Evolutionary conservation across 139 green algal genomes (phyloP), one percentile per base, ranked within the genome.

Genomic region (Tetratostichococcus sp.): DNA sequence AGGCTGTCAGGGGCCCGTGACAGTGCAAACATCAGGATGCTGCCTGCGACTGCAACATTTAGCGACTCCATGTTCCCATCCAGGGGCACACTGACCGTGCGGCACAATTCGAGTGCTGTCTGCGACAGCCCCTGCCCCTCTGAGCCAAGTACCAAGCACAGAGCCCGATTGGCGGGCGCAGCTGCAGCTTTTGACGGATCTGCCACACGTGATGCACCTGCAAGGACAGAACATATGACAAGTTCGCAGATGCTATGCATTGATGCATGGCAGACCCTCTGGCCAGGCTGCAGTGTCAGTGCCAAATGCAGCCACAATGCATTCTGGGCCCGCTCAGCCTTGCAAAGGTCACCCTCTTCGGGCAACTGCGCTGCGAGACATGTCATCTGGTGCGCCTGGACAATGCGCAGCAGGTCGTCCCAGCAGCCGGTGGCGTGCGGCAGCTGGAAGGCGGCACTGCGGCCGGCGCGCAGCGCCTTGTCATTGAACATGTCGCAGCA

Each of bases 401-500:
- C 66, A 0, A 82, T 65, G 31, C 28, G 21, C 71, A 70, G 5
- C 72, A 91, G 73, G 4, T 88, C 68, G 17, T 75, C 65, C 70
- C 79, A 78, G 26, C 25, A 78, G 65, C 71, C 76, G 21, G 22
- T 67, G 22, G 35, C 77, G 1, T 87, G 30, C 2, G 79, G 83
- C 62, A 91, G 39, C 59, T 77, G 75, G 81, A 91, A 89, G 1
- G 83, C 82, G 23, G 72, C 77, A 0, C 86, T 83, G 11, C 86
- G 43, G 30, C 43, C 72, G 35, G 78, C 72, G 14, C 83, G 31
- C 67, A 90, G 28, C 1, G 78, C 83, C 67, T 94, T 94, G 70
- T 94, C 91, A 75, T 93, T 94, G 67, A 84, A 90, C 1, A 84
- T 85, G 75, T 95, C 90, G 65, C 84, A 90, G 82, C 92, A 96